Conservation (phyloP, 331 rosid genomes). For the Pyrus hybrid region DNA sequence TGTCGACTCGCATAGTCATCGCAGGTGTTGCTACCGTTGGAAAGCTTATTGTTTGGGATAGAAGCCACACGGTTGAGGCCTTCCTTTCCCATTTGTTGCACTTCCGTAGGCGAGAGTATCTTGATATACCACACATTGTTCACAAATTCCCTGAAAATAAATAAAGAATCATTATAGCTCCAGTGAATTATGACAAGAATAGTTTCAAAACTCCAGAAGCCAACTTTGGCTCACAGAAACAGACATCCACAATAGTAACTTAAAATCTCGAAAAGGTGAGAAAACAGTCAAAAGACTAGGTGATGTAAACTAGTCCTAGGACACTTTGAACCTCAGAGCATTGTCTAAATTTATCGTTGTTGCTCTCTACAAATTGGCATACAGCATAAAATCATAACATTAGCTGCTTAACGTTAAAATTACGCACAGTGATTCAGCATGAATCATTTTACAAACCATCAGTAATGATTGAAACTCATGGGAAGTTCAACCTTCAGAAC, state of each 20-base stretch:
- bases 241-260: neutral
- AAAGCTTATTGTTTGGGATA: constrained; percentile 29
- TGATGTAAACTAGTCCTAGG: neutral
- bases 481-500: neutral
- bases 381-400: neutral
- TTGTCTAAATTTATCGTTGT: neutral
- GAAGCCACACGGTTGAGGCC: constrained; percentile 30
- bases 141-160: constrained; percentile 58
- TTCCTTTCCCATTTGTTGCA: constrained; percentile 63
- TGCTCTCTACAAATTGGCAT: neutral
- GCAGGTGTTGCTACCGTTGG: constrained; percentile 28
- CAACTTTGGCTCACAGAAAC: too few relatives aligned
- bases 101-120: constrained; percentile 59
- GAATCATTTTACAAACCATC: neutral
- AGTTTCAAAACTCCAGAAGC: neutral
- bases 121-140: constrained; percentile 60
- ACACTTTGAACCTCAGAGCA: neutral
- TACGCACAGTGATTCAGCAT: neutral
- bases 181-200: neutral
- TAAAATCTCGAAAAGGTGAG: neutral
- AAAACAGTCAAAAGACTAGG: neutral
- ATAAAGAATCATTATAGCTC: constrained; percentile 1
- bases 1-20: constrained; percentile 38
- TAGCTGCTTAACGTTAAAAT: neutral
- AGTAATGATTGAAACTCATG: neutral